Evolutionary conservation across 805 yeast genomes (phyloP).

Genomic region (Ogataea corticis): DNA sequence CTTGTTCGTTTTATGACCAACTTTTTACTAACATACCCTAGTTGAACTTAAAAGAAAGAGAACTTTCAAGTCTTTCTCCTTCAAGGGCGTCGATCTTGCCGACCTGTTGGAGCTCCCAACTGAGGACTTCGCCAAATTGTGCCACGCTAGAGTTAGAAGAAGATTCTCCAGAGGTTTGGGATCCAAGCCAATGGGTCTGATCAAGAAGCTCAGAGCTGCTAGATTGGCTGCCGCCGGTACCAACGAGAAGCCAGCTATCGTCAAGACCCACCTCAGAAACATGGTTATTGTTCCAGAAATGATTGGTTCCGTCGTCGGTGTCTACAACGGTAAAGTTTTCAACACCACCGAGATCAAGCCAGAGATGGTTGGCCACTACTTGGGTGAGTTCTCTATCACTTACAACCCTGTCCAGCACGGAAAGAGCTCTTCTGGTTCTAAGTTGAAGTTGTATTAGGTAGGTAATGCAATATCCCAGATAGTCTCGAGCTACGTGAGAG

Average conservation of each 20-base stretch:
- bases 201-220: slow-evolving; percentile 97
- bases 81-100: slow-evolving; percentile 97
- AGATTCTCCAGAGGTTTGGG: slow-evolving; percentile 98
- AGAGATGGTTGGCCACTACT: slow-evolving; percentile 99
- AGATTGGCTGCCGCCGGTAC: slow-evolving; percentile 84
- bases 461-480: no score
- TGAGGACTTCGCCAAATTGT: slow-evolving; percentile 95
- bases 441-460: slow-evolving; percentile 37
- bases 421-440: slow-evolving; percentile 43
- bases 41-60: slow-evolving; percentile 75
- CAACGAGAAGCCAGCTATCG: slow-evolving; percentile 96
- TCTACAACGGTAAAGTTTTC: slow-evolving; percentile 99
- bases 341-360: slow-evolving; percentile 98
- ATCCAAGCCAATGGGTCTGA: slow-evolving; percentile 91
- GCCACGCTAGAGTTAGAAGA: slow-evolving; percentile 99
- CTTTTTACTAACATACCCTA: slow-evolving; percentile 34
- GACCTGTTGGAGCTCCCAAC: slow-evolving; percentile 91
- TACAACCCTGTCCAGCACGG: slow-evolving; percentile 99
- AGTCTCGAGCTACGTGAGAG: no score
- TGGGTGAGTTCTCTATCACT: slow-evolving; percentile 99
- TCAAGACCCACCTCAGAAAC: slow-evolving; percentile 99
- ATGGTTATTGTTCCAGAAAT: slow-evolving; percentile 99
- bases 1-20: no score
- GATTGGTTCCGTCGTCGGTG: slow-evolving; percentile 98
- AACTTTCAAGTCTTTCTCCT: slow-evolving; percentile 93